Evolutionary conservation across 2,329 filamentous ascomycete species (phyloP).

Genomic region (Aspergillus cejpii): DNA sequence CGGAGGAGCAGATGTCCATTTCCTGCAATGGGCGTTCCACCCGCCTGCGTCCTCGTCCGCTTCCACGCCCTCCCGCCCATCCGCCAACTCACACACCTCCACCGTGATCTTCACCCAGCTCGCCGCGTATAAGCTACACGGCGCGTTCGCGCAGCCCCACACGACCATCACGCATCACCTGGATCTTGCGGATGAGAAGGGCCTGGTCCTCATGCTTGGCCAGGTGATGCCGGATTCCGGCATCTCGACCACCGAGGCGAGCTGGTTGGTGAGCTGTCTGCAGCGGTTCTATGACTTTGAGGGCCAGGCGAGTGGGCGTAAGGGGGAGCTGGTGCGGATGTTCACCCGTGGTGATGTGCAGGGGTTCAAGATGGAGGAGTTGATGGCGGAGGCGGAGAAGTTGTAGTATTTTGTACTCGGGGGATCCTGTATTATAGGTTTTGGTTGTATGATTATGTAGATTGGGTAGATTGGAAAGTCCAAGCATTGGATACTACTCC

Average conservation of each 20-base stretch:
- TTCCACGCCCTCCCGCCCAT: constrained; percentile 24
- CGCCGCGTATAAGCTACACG: constrained; percentile 84
- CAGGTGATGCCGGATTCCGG: constrained; percentile 68
- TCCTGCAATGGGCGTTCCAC: constrained; percentile 93
- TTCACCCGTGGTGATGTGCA: constrained; percentile 69
- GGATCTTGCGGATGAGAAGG: constrained; percentile 67
- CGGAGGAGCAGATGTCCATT: constrained; percentile 81
- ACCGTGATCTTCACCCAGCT: constrained; percentile 90
- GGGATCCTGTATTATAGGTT: neutral
- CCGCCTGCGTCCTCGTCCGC: constrained; percentile 41
- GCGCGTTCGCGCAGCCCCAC: constrained; percentile 84
- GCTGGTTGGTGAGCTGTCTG: constrained; percentile 84
- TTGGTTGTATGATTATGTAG: neutral
- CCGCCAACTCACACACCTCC: constrained; percentile 51
- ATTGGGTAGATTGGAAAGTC: too few relatives aligned
- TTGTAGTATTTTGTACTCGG: constrained; percentile 45
- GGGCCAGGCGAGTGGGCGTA: constrained; percentile 53
- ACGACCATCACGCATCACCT: constrained; percentile 89
- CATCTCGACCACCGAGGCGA: constrained; percentile 71
- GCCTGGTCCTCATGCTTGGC: constrained; percentile 79
- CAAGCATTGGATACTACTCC: neutral
- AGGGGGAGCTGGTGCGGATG: constrained; percentile 67
- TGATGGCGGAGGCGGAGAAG: constrained; percentile 86
- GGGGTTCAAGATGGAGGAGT: constrained; percentile 71
- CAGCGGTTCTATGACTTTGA: constrained; percentile 77